phyloP scores from a whole-genome alignment of 345 rosid genomes.

The Pistacia integerrima region DNA sequence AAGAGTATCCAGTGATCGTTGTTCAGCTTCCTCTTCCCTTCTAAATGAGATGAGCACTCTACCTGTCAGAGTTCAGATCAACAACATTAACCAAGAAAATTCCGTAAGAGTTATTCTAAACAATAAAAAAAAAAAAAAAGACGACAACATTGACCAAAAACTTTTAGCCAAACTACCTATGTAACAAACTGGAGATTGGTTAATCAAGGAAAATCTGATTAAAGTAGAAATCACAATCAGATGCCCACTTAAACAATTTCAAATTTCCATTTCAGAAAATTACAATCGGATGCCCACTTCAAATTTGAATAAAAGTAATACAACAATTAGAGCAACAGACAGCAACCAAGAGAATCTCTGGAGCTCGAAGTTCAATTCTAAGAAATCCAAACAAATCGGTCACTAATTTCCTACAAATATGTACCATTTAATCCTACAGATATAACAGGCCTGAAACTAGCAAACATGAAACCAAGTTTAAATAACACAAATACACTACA shows the following conservation, averaged over 20 bases:
- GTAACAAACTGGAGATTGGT: background rate
- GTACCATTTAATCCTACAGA: no score
- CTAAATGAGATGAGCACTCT: background rate
- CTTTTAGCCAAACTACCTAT: background rate
- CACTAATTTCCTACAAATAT: no score
- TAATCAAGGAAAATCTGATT: background rate
- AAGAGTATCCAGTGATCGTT: background rate
- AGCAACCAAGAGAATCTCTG: background rate
- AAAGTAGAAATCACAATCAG: background rate
- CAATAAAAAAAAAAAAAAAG: background rate
- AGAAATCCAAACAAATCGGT: background rate
- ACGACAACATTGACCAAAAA: slow-evolving; percentile 5
- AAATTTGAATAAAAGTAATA: background rate
- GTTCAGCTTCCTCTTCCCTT: background rate
- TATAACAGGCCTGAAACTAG: background rate
- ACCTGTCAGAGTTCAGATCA: slow-evolving; percentile 15
- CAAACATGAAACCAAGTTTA: background rate
- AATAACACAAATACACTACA: background rate
- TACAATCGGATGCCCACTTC: background rate
- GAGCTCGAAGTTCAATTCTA: background rate
- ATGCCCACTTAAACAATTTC: background rate
- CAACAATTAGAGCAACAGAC: background rate
- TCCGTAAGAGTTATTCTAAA: background rate
- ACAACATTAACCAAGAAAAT: background rate
- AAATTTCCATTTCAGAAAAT: background rate